phyloP scores from a whole-genome alignment of 2,329 filamentous ascomycete genomes.

The Huntiella savannae region DNA sequence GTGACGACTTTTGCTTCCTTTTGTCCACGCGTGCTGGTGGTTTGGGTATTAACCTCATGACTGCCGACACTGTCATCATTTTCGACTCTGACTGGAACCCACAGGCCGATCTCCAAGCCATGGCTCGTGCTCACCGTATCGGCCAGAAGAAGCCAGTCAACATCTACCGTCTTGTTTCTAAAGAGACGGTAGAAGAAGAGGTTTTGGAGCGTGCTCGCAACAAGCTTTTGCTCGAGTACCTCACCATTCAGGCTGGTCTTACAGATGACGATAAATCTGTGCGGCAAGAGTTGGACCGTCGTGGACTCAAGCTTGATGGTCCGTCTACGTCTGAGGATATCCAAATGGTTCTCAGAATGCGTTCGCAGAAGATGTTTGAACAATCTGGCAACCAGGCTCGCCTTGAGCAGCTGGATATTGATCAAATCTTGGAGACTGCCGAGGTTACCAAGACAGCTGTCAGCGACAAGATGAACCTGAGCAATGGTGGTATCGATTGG shows the following conservation, averaged over 20 bases:
- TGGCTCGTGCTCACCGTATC: constrained; percentile 95
- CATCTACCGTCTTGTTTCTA: constrained; percentile 89
- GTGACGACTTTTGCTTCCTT: constrained; percentile 89
- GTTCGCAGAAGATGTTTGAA: constrained; percentile 98
- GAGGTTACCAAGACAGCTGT: constrained; percentile 95
- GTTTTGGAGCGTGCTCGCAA: constrained; percentile 90
- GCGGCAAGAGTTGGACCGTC: constrained; percentile 57
- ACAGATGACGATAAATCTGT: constrained; percentile 83
- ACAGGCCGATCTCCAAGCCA: constrained; percentile 91
- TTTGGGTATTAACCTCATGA: constrained; percentile 98
- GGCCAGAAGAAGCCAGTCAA: constrained; percentile 92
- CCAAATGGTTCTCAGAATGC: constrained; percentile 86
- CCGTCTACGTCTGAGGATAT: constrained; percentile 88
- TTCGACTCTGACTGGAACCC: constrained; percentile 99
- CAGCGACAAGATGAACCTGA: constrained; percentile 75
- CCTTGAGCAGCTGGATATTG: constrained; percentile 91
- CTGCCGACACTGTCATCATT: constrained; percentile 89
- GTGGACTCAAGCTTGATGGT: constrained; percentile 54
- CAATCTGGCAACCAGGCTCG: constrained; percentile 93
- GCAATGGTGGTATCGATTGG: constrained; percentile 65
- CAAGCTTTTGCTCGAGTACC: constrained; percentile 91
- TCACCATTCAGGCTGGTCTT: constrained; percentile 91
- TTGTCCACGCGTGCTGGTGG: constrained; percentile 90
- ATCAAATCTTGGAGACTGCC: constrained; percentile 88
- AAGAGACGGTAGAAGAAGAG: constrained; percentile 96